phyloP scores from a whole-genome alignment of 2,329 filamentous ascomycete genomes.

The Dactylonectria estremocensis region DNA sequence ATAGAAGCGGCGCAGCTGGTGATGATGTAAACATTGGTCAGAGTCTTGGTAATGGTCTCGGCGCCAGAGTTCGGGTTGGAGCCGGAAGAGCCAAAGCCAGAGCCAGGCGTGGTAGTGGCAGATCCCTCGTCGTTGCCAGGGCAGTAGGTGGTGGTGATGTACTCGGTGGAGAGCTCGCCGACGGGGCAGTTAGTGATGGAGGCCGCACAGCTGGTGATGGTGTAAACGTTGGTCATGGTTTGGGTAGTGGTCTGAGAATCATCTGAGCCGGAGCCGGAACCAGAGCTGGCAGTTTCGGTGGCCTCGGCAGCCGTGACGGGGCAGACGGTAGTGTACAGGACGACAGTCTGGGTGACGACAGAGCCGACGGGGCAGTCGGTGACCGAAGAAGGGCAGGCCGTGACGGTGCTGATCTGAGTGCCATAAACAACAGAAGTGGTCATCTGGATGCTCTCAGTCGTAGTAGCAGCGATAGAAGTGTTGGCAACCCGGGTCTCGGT shows the following conservation, averaged over 20 bases:
- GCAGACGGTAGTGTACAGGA: conserved; percentile 61
- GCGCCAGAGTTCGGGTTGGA: neutral
- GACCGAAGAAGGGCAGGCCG: conserved; percentile 56
- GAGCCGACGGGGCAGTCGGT: conserved; percentile 63
- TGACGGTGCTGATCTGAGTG: conserved; percentile 37
- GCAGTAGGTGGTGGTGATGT: conserved; percentile 40
- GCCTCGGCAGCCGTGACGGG: conserved; percentile 45
- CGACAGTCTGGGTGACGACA: conserved; percentile 55
- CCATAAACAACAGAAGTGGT: conserved; percentile 55
- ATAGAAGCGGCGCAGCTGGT: conserved; percentile 34
- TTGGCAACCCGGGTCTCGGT: conserved; percentile 4
- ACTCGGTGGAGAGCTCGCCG: conserved; percentile 33
- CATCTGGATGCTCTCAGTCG: conserved; percentile 16
- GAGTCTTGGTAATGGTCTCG: conserved; percentile 32
- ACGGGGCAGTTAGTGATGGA: conserved; percentile 34
- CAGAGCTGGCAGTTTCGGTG: conserved; percentile 19
- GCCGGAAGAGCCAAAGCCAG: neutral
- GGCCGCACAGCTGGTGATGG: conserved; percentile 35
- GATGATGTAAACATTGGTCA: conserved; percentile 40
- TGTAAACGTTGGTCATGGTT: conserved; percentile 28
- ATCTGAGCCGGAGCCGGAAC: conserved; percentile 19
- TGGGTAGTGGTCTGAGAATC: conserved; percentile 6
- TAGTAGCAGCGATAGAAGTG: neutral
- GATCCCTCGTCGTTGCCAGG: conserved; percentile 18
- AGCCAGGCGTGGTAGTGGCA: neutral